Evolutionary conservation across 495 filamentous ascomycete genomes (phyloP), one percentile per base, ranked within the genome.

Genomic region (Neurospora sp.): DNA sequence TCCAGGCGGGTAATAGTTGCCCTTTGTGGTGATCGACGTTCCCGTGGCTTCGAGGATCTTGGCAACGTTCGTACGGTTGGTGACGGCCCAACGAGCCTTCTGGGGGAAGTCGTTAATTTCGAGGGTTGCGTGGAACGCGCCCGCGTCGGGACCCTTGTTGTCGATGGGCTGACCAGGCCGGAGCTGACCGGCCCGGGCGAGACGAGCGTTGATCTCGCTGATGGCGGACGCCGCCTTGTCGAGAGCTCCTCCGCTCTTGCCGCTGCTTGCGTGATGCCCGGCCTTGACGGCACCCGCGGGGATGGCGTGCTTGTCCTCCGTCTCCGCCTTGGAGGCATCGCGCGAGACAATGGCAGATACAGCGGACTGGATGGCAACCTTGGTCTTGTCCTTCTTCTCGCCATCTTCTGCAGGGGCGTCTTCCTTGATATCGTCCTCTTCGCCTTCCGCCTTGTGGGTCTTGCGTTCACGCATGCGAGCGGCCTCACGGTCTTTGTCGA

Each of bases 61-160:
- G 75, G 96, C 96, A 72, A 99, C 96, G 77, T 99, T 99, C 6
- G 96, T 99, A 59, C 96, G 90, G 79, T 99, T 99, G 69, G 96
- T 99, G 82, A 99, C 96, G 27, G 94, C 95, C 96, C 96, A 99
- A 72, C 96, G 90, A 75, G 96, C 96, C 89, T 98, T 98, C 82
- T 98, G 96, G 38, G 96, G 96, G 82, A 98, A 98, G 83, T 98
- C 96, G 81, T 99, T 99, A 87, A 99, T 98, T 80, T 98, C 96
- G 76, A 99, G 84, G 5, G 94, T 98, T 38, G 96, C 94, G 81
- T 99, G 96, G 89, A 96, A 99, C 14, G 93, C 93, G 39, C 96
- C 96, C 9, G 96, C 96, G 83, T 99, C 96, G 14, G 96, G 96
- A 5, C 96, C 96, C 80, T 97, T 97, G 81, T 99, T 99, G 85